phyloP scores from a whole-genome alignment of 371 early-diverging fungal genomes.

The Mortierella sp. region DNA sequence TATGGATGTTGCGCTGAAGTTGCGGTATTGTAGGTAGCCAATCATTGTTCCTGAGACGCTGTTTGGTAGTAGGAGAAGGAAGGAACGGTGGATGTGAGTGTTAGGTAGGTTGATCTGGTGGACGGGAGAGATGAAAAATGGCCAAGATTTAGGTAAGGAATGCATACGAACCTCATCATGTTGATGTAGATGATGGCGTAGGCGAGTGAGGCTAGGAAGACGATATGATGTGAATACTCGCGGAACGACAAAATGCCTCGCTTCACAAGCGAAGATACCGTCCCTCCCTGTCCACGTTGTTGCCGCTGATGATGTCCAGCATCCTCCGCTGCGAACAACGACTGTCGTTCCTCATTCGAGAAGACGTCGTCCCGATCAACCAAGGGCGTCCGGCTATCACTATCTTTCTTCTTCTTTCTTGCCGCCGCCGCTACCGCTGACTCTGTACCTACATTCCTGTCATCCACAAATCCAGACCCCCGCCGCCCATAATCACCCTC shows the following conservation, averaged over 20 bases:
- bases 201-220: slow-evolving; percentile 45
- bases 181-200: slow-evolving; percentile 53
- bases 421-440: not conserved
- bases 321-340: not conserved
- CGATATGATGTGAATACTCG: slow-evolving; percentile 29
- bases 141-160: too few relatives aligned
- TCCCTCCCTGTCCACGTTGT: not conserved
- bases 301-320: not conserved
- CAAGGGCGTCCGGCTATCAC: not conserved
- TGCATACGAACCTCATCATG: slow-evolving; percentile 37
- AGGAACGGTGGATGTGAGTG: slow-evolving; percentile 23
- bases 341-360: not conserved
- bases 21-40: slow-evolving; percentile 60
- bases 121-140: not conserved
- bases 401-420: not conserved
- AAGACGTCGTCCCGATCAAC: not conserved
- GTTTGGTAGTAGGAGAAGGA: slow-evolving; percentile 27
- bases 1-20: slow-evolving; percentile 38
- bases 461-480: not conserved
- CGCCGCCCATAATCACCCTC: not conserved
- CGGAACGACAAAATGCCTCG: slow-evolving; percentile 23
- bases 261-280: not conserved
- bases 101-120: not conserved
- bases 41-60: slow-evolving; percentile 65
- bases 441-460: not conserved